These are phyloP conservation scores for Nannochloropsis salina DNA, from an alignment of 108 stramenopile species.

Conservation along the genomic window DNA sequence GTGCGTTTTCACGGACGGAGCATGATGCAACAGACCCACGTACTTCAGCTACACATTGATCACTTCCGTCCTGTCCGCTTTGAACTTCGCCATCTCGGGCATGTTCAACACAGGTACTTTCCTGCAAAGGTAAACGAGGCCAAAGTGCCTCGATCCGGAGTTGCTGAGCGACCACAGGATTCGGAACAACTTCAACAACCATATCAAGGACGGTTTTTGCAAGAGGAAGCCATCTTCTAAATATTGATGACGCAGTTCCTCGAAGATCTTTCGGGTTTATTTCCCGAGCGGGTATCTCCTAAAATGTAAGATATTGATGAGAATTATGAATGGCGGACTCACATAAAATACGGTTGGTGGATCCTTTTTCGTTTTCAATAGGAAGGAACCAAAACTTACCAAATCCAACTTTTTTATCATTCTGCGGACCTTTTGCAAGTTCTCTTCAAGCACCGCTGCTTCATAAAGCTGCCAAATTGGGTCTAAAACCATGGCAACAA, in stretches of 20 bases:
- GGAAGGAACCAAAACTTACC: neutral
- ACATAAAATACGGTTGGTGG: too few relatives aligned
- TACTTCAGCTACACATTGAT: conserved; percentile 13
- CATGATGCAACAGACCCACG: conserved; percentile 41
- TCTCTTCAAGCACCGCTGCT: conserved; percentile 43
- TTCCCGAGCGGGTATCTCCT: conserved; percentile 14
- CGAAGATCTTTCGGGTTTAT: conserved; percentile 18
- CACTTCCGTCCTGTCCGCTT: conserved; percentile 25
- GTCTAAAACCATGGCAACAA: conserved; percentile 55
- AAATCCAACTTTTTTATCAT: conserved; percentile 47
- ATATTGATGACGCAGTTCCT: conserved; percentile 31
- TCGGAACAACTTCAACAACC: conserved; percentile 55
- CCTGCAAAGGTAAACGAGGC: conserved; percentile 21
- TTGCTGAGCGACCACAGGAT: conserved; percentile 46
- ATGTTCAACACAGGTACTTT: neutral
- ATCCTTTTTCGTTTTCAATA: neutral
- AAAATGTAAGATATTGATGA: neutral
- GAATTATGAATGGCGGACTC: too few relatives aligned
- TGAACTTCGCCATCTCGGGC: conserved; percentile 3
- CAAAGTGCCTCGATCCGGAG: conserved; percentile 23
- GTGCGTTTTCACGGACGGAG: conserved; percentile 42
- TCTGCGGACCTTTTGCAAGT: conserved; percentile 42
- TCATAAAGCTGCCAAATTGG: conserved; percentile 58
- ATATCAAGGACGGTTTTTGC: conserved; percentile 54
- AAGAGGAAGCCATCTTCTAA: conserved; percentile 60